These are phyloP conservation scores for Solanum piurae DNA, from an alignment of 257 asterid genomes.

Conservation along the genomic window DNA sequence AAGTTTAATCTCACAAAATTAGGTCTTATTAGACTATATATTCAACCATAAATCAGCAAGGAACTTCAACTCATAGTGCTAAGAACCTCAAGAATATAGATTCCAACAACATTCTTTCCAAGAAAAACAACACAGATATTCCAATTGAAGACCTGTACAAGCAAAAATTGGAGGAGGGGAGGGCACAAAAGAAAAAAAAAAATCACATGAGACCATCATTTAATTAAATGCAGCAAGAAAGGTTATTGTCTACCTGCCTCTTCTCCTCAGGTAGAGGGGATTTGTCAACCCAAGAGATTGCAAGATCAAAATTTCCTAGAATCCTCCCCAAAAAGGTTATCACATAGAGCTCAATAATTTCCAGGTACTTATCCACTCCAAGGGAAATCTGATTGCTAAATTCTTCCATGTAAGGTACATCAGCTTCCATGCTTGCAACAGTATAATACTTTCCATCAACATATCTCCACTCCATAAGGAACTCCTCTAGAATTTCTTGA, in stretches of 20 bases:
- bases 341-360: conserved; percentile 72
- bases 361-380: conserved; percentile 44
- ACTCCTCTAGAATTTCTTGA: conserved; percentile 59
- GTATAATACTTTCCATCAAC: conserved; percentile 35
- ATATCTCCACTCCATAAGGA: conserved; percentile 50
- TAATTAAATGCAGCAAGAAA: not conserved
- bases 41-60: not conserved
- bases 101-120: not conserved
- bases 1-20: not conserved
- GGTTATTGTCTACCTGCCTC: conserved; percentile 51
- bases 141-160: not conserved
- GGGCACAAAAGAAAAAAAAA: not conserved
- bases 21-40: not conserved
- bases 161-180: too few species aligned
- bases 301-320: conserved; percentile 39
- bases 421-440: not conserved
- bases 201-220: not conserved
- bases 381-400: conserved; percentile 26
- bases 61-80: not conserved
- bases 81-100: not conserved
- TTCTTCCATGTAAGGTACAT: not conserved
- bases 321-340: conserved; percentile 42
- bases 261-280: conserved; percentile 54
- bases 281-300: conserved; percentile 75
- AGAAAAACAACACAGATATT: not conserved